Conservation (phyloP, 202 grass and related monocot genomes). For the Hordeum pubiflorum region DNA sequence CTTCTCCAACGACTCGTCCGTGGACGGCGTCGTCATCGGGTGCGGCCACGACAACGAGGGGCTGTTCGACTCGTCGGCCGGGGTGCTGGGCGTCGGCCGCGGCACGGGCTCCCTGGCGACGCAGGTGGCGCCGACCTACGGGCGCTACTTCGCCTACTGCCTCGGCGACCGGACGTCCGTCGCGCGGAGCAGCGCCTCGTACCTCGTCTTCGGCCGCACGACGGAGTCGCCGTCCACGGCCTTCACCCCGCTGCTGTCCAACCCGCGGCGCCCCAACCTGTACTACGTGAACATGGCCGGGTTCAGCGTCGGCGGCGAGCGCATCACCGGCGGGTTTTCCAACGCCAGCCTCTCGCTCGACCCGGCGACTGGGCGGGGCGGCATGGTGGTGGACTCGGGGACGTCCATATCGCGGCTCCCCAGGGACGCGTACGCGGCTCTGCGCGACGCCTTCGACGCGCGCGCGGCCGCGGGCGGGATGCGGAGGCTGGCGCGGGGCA, state of each 20-base stretch:
- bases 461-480: conserved; percentile 25
- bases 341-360: conserved; percentile 43
- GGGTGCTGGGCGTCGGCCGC: conserved; percentile 59
- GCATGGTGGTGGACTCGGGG: conserved; percentile 61
- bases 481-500: not conserved
- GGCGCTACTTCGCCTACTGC: conserved; percentile 61
- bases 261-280: conserved; percentile 37
- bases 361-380: conserved; percentile 40
- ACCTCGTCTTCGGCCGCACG: conserved; percentile 51
- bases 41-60: conserved; percentile 72
- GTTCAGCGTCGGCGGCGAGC: conserved; percentile 47
- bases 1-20: conserved; percentile 28
- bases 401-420: conserved; percentile 45
- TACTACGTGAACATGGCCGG: conserved; percentile 66
- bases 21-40: conserved; percentile 43
- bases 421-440: conserved; percentile 24
- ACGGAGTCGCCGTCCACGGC: conserved; percentile 17
- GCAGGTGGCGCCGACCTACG: conserved; percentile 46
- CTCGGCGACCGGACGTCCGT: conserved; percentile 44
- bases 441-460: conserved; percentile 55
- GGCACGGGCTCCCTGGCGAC: conserved; percentile 48
- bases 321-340: conserved; percentile 25
- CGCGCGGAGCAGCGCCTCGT: conserved; percentile 27
- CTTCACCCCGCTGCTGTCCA: conserved; percentile 57
- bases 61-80: conserved; percentile 43